Conservation (phyloP, 2,329 filamentous ascomycete species). For the Cadophora malorum region DNA sequence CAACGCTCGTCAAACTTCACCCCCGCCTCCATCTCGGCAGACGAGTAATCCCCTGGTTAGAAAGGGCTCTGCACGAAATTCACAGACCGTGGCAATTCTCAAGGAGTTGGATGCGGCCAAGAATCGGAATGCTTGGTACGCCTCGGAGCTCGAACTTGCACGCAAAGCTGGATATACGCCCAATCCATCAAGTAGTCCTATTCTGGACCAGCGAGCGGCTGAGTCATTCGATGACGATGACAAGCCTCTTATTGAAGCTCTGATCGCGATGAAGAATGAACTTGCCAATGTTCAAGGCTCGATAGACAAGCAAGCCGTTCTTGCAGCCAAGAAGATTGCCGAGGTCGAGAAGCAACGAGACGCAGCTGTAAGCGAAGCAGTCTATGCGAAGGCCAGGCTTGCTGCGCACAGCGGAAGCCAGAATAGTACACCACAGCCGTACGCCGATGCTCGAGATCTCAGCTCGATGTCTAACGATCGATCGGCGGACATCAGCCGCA, state of each 20-base stretch:
- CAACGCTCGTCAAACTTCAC: constrained; percentile 58
- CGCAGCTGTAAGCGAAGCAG: constrained; percentile 90
- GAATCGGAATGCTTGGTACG: constrained; percentile 95
- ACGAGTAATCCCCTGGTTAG: constrained; percentile 65
- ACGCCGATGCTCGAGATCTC: constrained; percentile 62
- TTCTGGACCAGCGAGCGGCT: constrained; percentile 75
- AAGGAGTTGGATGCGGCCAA: constrained; percentile 87
- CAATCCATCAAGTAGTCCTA: constrained; percentile 71
- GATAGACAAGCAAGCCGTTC: constrained; percentile 84
- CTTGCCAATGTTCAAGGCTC: constrained; percentile 87
- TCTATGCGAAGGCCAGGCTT: constrained; percentile 92
- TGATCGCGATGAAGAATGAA: constrained; percentile 89
- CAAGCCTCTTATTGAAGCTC: constrained; percentile 86
- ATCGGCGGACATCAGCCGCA: constrained; percentile 76
- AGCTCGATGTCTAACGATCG: constrained; percentile 66
- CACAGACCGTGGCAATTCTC: constrained; percentile 70
- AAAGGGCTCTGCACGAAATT: constrained; percentile 64
- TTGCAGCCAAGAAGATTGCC: constrained; percentile 87
- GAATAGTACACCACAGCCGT: constrained; percentile 63
- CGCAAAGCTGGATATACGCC: constrained; percentile 87
- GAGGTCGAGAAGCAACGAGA: constrained; percentile 96
- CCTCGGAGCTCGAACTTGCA: constrained; percentile 90
- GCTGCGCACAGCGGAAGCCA: constrained; percentile 80
- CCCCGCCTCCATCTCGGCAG: constrained; percentile 63
- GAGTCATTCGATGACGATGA: constrained; percentile 93